Evolutionary conservation across 2,329 filamentous ascomycete genomes (phyloP), one percentile per base, ranked within the genome.

Genomic region (Lecanicillium sp.): DNA sequence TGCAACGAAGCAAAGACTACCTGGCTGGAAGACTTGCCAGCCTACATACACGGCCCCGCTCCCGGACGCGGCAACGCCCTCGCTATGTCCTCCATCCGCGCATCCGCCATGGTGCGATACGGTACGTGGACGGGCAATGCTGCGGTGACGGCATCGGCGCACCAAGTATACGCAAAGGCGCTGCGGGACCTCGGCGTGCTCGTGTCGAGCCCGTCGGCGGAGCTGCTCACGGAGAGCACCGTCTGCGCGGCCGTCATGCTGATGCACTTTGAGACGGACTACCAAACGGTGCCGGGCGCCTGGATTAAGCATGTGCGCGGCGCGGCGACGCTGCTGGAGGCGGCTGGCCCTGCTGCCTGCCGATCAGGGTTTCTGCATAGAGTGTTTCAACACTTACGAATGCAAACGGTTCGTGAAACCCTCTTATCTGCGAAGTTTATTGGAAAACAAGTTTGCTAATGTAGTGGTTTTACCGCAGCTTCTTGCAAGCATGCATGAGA

Each of bases 211-310:
- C n/a, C 14, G 19, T n/a, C 11, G 6, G 15, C 22, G 17, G 10
- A 13, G 15, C 19, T 29, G 15, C n/a, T n/a, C n/a, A 14, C 29
- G 11, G 22, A 33, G 4, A 33, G 4, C 18, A 27, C 30, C 2
- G 30, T 39, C 37, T 39, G 37, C 31, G 37, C 37, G 22, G 37
- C 37, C 3, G 37, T 39, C 4, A 39, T 39, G 37, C 37, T 39
- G 27, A 39, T 39, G 15, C 37, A 39, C 20, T 39, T 39, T 19
- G 37, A 39, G 14, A 39, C 37, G 25, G 17, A 32, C 22, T 30
- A 30, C 12, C 30, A 31, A 20, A 39, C 37, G 12, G 22, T 31
- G 15, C 37, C 17, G 10, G 22, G 29, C 30, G 37, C 37, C 9
- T 39, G 37, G 37, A 22, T 29, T 28, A 20, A 39, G n/a, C 37